Conservation (phyloP, 2,329 filamentous ascomycete species). For the Ophiostoma sp. region DNA sequence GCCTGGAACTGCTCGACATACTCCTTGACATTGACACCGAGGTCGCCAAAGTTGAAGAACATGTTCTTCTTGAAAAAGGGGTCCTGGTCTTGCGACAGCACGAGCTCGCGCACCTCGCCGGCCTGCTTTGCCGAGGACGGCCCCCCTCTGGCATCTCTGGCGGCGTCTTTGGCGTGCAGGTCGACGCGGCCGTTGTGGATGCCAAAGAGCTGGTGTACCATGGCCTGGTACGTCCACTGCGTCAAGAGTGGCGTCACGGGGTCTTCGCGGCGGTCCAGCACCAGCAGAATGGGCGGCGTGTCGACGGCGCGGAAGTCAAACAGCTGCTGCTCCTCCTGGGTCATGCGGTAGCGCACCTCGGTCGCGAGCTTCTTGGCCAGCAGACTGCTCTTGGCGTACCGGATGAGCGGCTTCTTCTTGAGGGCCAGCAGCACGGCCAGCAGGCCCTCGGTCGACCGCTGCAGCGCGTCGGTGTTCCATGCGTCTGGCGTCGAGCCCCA, state of each 20-base stretch:
- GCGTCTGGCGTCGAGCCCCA: constrained; percentile 78
- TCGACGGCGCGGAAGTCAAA: constrained; percentile 96
- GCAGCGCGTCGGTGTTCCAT: constrained; percentile 86
- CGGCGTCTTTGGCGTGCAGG: constrained; percentile 60
- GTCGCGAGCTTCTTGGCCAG: constrained; percentile 88
- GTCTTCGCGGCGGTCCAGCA: constrained; percentile 88
- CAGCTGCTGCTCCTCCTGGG: constrained; percentile 90
- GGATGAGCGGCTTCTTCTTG: constrained; percentile 94
- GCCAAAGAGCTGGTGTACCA: constrained; percentile 94
- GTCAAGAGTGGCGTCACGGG: constrained; percentile 90
- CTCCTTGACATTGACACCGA: constrained; percentile 94
- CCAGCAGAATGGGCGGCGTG: constrained; percentile 84
- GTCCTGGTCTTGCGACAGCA: constrained; percentile 93
- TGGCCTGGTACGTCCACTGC: constrained; percentile 99
- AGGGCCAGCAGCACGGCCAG: constrained; percentile 78
- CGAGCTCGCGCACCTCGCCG: constrained; percentile 82
- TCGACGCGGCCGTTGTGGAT: constrained; percentile 95
- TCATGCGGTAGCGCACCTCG: constrained; percentile 87
- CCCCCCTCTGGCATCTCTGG: constrained; percentile 62
- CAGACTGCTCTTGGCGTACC: constrained; percentile 86
- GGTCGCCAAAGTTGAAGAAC: constrained; percentile 94
- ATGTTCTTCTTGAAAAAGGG: constrained; percentile 99
- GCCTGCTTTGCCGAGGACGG: constrained; percentile 30
- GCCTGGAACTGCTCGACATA: constrained; percentile 98
- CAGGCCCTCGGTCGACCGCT: constrained; percentile 80